phyloP scores from a whole-genome alignment of 1,284 basidiomycete genomes.

The Omphalotus olearius region DNA sequence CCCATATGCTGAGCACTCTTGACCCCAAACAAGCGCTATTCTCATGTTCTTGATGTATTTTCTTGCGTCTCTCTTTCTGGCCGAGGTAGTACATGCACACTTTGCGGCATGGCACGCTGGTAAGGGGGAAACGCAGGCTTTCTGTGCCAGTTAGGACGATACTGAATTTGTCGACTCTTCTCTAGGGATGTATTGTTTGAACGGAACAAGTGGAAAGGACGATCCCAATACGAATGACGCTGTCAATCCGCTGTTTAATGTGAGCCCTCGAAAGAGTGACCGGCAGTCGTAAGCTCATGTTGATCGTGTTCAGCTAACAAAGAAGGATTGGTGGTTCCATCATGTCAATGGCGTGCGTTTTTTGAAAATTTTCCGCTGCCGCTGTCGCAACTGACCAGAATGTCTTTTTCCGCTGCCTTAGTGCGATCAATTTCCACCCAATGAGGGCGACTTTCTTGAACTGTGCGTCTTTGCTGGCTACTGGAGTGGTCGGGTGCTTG shows the following conservation, averaged over 20 bases:
- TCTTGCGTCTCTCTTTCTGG: not conserved
- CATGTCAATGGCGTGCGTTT: slow-evolving; percentile 23
- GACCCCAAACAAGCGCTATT: too few species aligned
- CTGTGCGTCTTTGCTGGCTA: slow-evolving; percentile 18
- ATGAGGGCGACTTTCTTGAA: slow-evolving; percentile 28
- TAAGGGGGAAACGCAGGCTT: not conserved
- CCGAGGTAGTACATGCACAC: not conserved
- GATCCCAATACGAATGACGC: slow-evolving; percentile 23
- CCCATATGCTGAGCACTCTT: too few species aligned
- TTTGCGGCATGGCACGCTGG: slow-evolving; percentile 11
- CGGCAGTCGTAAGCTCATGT: not conserved
- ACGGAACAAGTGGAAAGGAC: slow-evolving; percentile 17
- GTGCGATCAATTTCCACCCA: slow-evolving; percentile 34
- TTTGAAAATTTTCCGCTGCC: not conserved
- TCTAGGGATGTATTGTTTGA: slow-evolving; percentile 13
- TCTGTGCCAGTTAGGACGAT: not conserved
- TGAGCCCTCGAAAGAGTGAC: slow-evolving; percentile 1
- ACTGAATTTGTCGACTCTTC: not conserved
- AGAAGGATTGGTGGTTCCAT: slow-evolving; percentile 32
- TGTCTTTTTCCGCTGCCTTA: slow-evolving; percentile 5
- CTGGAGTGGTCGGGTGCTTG: not conserved
- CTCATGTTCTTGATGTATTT: too few species aligned
- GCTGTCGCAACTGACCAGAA: not conserved
- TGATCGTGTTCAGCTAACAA: slow-evolving; percentile 19
- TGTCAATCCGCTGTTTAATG: slow-evolving; percentile 26